Percentiles rank a stretch among this genome's conserved stretches.
Conservation (phyloP, 495 filamentous ascomycete species). For the Hyphodiscus hymeniophilus region DNA sequence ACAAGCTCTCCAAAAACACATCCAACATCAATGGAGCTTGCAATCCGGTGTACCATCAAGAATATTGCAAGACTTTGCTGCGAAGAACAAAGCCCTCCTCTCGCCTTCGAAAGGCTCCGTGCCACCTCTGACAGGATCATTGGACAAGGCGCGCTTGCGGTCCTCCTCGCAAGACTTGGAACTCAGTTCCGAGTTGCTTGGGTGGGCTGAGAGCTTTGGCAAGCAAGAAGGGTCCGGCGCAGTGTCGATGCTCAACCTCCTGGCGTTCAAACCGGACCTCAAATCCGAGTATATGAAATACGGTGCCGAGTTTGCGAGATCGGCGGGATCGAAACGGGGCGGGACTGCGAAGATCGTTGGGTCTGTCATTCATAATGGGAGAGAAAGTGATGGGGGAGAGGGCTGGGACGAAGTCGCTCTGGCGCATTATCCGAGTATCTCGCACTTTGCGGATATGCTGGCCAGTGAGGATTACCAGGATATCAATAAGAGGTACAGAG, state of each 20-base stretch:
- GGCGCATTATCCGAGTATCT: constrained; percentile 57
- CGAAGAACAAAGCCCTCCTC: constrained; percentile 39
- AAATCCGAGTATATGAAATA: constrained; percentile 49
- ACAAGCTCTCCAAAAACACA: constrained; percentile 26
- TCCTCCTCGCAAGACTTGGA: constrained; percentile 45
- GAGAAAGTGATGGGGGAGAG: background rate
- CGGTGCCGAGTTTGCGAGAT: constrained; percentile 45
- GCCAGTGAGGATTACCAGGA: constrained; percentile 54
- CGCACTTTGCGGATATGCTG: constrained; percentile 59
- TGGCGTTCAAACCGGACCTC: constrained; percentile 46
- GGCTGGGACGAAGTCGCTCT: constrained; percentile 47
- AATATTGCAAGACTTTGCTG: constrained; percentile 36
- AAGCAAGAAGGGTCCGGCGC: constrained; percentile 31
- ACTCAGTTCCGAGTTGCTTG: constrained; percentile 38
- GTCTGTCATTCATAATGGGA: constrained; percentile 35
- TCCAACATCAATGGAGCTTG: constrained; percentile 36
- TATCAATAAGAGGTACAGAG: constrained; percentile 46
- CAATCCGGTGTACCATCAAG: constrained; percentile 46
- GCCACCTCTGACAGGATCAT: constrained; percentile 30
- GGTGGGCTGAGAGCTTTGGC: constrained; percentile 37
- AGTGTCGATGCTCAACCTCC: constrained; percentile 62
- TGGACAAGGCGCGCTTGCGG: constrained; percentile 23
- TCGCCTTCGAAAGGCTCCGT: constrained; percentile 26
- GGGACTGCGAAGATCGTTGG: constrained; percentile 57
- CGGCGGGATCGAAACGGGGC: constrained; percentile 43